Conservation (phyloP, 441 rosid genomes). For the Adansonia gregorii region DNA sequence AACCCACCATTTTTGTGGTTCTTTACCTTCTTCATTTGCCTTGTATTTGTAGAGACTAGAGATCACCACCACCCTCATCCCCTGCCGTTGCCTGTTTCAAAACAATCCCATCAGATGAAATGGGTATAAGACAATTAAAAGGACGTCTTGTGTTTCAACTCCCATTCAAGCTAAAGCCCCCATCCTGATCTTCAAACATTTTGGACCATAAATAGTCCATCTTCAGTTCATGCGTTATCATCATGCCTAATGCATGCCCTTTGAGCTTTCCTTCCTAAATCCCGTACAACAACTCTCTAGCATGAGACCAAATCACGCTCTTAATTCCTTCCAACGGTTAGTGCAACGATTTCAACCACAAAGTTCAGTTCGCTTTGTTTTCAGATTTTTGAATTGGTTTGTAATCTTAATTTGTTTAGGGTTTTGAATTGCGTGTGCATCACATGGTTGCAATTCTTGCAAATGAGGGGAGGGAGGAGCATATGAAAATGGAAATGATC, state of each 20-base stretch:
- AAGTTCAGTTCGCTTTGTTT: constrained; percentile 14
- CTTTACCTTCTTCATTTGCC: not conserved
- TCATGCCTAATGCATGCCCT: constrained; percentile 36
- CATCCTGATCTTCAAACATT: constrained; percentile 21
- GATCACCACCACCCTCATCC: not conserved
- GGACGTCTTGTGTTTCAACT: constrained; percentile 35
- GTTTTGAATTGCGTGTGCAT: constrained; percentile 33
- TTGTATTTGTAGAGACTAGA: not conserved
- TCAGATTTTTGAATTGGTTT: constrained; percentile 14
- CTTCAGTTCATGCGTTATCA: constrained; percentile 37
- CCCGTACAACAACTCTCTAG: not conserved
- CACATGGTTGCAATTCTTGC: constrained; percentile 54
- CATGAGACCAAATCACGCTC: constrained; percentile 13
- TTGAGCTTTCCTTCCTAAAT: not conserved
- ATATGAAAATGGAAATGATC: constrained; percentile 47
- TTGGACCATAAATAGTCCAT: constrained; percentile 39
- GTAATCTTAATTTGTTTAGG: constrained; percentile 15
- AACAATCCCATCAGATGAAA: not conserved
- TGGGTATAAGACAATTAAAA: constrained; percentile 17
- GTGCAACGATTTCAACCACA: not conserved
- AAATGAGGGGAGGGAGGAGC: constrained; percentile 48
- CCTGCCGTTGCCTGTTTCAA: constrained; percentile 1
- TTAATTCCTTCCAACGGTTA: not conserved
- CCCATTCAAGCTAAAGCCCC: constrained; percentile 28
- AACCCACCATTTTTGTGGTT: constrained; percentile 35